phyloP scores from a whole-genome alignment of 23 red algal species.

The Gracilaria domingensis region DNA sequence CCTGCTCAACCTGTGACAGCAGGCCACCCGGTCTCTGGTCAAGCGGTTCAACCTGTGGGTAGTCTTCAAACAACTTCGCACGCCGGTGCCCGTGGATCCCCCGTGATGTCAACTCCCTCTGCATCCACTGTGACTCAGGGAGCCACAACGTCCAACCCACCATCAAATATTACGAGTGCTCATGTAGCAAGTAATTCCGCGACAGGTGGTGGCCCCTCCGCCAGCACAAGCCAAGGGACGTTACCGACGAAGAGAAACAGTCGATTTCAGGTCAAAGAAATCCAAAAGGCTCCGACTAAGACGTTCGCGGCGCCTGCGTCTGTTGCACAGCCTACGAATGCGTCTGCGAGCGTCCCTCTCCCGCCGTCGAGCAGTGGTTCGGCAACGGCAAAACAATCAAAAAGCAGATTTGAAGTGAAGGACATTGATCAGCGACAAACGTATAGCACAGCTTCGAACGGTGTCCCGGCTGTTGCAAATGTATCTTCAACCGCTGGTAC shows the following conservation, averaged over 20 bases:
- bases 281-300: constrained; percentile 21
- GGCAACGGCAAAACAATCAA: not conserved
- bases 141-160: not conserved
- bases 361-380: constrained; percentile 7
- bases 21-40: not conserved
- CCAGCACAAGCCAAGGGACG: not conserved
- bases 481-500: constrained; percentile 32
- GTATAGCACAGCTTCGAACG: constrained; percentile 2
- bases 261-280: constrained; percentile 72
- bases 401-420: constrained; percentile 75
- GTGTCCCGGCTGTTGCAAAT: constrained; percentile 18
- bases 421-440: constrained; percentile 55
- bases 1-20: not conserved
- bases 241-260: constrained; percentile 42
- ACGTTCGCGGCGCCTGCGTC: not conserved
- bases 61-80: not conserved
- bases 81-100: constrained; percentile 4
- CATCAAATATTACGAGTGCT: not conserved
- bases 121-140: not conserved
- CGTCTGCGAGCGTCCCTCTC: not conserved
- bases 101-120: constrained; percentile 9
- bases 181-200: not conserved
- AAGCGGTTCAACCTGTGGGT: constrained; percentile 12
- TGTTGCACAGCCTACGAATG: not conserved
- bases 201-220: not conserved